These are phyloP conservation scores for Phyllosticta capitalensis DNA, from an alignment of 2,329 filamentous ascomycete genomes.

Conservation along the genomic window DNA sequence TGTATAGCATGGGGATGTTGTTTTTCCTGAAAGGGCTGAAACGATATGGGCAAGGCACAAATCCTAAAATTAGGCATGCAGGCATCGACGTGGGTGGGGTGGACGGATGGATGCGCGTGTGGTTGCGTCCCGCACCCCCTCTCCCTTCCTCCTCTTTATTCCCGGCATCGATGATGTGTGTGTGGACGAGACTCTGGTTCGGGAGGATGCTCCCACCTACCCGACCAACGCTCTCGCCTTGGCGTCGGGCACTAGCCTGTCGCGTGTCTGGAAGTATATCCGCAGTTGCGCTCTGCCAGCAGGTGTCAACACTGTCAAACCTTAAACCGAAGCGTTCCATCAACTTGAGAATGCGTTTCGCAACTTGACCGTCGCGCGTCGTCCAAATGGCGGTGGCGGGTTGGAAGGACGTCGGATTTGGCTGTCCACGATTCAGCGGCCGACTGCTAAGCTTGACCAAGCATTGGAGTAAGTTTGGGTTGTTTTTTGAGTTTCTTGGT, in stretches of 20 bases:
- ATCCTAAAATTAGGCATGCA: not conserved
- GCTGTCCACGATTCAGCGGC: not conserved
- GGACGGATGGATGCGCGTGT: not conserved
- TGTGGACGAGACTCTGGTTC: not conserved
- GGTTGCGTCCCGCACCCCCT: not conserved
- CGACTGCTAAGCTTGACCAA: not conserved
- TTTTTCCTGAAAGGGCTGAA: not conserved
- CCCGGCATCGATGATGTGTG: not conserved
- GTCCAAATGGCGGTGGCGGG: not conserved
- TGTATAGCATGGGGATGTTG: not conserved
- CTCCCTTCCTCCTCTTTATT: not conserved
- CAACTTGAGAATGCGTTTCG: not conserved
- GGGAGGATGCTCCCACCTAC: not conserved
- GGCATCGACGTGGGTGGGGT: not conserved
- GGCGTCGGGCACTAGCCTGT: not conserved
- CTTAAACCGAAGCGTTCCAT: not conserved
- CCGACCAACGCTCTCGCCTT: not conserved
- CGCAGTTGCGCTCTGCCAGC: not conserved
- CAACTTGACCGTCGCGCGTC: not conserved
- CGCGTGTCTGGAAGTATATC: not conserved
- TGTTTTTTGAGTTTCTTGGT: not conserved
- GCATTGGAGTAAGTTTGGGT: not conserved
- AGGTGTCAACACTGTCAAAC: not conserved
- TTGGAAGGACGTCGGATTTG: not conserved
- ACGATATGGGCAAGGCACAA: not conserved